phyloP scores from a whole-genome alignment of 2,329 filamentous ascomycete species.

The Talaromyces sp. region DNA sequence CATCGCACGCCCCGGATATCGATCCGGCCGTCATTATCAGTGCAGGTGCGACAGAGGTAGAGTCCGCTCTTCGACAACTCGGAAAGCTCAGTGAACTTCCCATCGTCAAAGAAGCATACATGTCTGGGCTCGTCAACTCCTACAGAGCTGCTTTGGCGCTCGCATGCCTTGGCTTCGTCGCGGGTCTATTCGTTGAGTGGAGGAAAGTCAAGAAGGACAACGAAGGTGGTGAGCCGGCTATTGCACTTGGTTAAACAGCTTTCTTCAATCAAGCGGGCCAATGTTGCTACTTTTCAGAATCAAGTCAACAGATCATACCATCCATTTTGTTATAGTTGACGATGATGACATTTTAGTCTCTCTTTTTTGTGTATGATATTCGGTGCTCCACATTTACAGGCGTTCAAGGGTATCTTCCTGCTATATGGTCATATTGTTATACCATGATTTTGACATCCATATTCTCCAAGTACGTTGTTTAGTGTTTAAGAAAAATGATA shows the following conservation, averaged over 20 bases:
- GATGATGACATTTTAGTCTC: no score
- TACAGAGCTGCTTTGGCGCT: background rate
- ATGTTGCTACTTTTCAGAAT: background rate
- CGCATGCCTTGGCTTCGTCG: slow-evolving; percentile 5
- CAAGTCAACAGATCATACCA: background rate
- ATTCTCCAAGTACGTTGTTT: background rate
- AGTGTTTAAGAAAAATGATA: background rate
- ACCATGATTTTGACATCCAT: background rate
- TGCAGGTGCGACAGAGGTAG: slow-evolving; percentile 16
- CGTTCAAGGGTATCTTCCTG: background rate
- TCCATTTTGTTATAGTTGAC: background rate
- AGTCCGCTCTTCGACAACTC: background rate
- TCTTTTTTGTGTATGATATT: background rate
- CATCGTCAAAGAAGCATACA: slow-evolving; percentile 12
- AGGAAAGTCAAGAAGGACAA: slow-evolving; percentile 13
- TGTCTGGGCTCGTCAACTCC: slow-evolving; percentile 1
- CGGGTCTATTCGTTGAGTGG: slow-evolving; percentile 11
- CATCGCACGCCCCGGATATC: slow-evolving; percentile 9
- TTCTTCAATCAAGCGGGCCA: background rate
- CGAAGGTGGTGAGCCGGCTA: background rate
- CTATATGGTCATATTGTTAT: background rate
- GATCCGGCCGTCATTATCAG: slow-evolving; percentile 2
- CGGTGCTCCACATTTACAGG: background rate
- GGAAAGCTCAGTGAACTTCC: slow-evolving; percentile 6
- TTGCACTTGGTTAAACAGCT: background rate